Percentiles rank a stretch among this genome's conserved stretches.
phyloP scores from a whole-genome alignment of 2,329 filamentous ascomycete genomes.

The Pestalotiopsis sp. region DNA sequence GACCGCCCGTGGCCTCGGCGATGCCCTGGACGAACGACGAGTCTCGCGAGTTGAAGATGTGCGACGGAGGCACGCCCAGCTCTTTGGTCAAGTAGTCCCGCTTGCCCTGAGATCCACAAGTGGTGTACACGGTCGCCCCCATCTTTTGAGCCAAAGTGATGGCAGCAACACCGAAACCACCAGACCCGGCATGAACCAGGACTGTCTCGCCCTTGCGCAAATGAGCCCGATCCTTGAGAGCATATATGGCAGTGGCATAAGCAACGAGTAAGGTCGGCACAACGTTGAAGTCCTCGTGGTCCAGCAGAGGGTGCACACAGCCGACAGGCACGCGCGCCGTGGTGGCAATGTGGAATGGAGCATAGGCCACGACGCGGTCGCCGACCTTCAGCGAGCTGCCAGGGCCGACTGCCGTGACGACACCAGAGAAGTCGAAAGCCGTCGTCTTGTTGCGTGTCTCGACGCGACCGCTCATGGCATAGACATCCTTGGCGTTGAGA shows the following conservation, averaged over 20 bases:
- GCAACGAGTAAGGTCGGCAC: background rate
- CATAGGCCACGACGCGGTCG: conserved; percentile 29
- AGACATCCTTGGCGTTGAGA: too few relatives aligned
- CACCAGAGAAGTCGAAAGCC: too few relatives aligned
- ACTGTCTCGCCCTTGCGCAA: conserved; percentile 12
- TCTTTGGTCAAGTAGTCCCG: conserved; percentile 15
- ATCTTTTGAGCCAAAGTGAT: conserved; percentile 19
- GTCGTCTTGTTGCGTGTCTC: too few relatives aligned
- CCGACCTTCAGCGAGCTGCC: conserved; percentile 20
- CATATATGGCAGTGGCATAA: background rate
- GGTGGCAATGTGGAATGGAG: conserved; percentile 27
- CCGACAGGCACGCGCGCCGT: conserved; percentile 26
- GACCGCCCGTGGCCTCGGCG: conserved; percentile 16
- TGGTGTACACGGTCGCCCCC: conserved; percentile 19
- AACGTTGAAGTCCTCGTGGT: too few relatives aligned
- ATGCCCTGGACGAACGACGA: conserved; percentile 16
- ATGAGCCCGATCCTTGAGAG: background rate
- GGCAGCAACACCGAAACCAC: conserved; percentile 19
- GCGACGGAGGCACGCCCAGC: conserved; percentile 15
- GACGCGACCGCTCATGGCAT: too few relatives aligned
- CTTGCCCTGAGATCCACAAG: conserved; percentile 20
- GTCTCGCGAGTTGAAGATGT: conserved; percentile 20
- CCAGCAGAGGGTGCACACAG: conserved; percentile 22
- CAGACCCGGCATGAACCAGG: conserved; percentile 18
- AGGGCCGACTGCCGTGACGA: too few relatives aligned